A percentile compares a stretch with the other conserved stretches of the same genome.
Evolutionary conservation across 2,329 filamentous ascomycete species (phyloP).

Genomic region (Ceratocystis colombiana): DNA sequence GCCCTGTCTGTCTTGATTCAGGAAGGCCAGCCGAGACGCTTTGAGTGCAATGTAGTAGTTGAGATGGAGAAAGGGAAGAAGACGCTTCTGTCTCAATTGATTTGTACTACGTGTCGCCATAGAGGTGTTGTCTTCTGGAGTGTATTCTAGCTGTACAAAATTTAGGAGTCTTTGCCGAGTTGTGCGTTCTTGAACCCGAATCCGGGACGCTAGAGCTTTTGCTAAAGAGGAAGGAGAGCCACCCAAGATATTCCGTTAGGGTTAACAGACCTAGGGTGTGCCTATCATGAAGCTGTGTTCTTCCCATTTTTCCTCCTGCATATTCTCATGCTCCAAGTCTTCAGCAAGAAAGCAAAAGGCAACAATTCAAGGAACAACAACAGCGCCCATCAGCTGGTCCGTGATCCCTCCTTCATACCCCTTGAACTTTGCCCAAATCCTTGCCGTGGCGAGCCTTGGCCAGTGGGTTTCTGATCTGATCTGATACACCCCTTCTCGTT

Average conservation of each 20-base stretch:
- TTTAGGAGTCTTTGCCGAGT: no score
- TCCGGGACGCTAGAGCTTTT: no score
- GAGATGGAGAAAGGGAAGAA: not conserved
- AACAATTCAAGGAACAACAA: no score
- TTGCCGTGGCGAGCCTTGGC: conserved; percentile 2
- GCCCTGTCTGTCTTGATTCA: not conserved
- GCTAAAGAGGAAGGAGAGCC: no score
- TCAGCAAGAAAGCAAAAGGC: not conserved
- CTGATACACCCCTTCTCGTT: conserved; percentile 15
- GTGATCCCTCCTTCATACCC: not conserved
- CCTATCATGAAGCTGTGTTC: no score
- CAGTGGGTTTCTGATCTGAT: conserved; percentile 10
- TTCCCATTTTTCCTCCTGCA: no score
- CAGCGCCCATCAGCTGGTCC: not conserved
- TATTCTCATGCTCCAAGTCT: not conserved
- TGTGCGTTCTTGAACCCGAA: no score
- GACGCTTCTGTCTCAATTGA: no score
- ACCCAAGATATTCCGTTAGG: no score
- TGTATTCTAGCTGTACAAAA: no score
- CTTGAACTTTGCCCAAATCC: not conserved
- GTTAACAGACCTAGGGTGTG: no score
- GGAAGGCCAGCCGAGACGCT: not conserved
- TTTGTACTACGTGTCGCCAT: not conserved
- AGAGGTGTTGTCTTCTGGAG: not conserved
- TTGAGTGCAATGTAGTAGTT: not conserved